Evolutionary conservation across 2,329 filamentous ascomycete genomes (phyloP).

Genomic region (Trichothecium roseum): DNA sequence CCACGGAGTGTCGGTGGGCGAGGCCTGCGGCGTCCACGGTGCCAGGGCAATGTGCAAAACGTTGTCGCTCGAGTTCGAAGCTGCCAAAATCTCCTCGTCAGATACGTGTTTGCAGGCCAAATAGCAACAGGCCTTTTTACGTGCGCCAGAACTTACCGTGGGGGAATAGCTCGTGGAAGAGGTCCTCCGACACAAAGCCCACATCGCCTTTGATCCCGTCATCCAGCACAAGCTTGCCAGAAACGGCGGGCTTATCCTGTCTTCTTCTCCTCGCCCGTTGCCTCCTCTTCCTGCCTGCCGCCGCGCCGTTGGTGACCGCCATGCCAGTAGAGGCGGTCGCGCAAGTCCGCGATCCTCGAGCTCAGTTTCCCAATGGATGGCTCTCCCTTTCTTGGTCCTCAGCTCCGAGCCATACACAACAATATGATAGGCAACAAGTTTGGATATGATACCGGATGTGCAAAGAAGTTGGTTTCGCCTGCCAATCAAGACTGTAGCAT

Average conservation of each 20-base stretch:
- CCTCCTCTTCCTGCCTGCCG: background rate
- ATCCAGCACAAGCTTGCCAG: conserved; percentile 74
- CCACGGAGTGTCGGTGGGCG: conserved; percentile 60
- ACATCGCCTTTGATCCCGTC: conserved; percentile 77
- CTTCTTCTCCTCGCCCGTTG: conserved; percentile 37
- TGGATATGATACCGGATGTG: too few species aligned
- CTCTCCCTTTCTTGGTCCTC: too few species aligned
- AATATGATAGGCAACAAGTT: too few species aligned
- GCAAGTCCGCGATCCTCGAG: too few species aligned
- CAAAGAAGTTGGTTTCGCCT: too few species aligned
- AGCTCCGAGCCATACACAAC: too few species aligned
- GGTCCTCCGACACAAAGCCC: conserved; percentile 76
- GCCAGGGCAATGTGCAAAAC: conserved; percentile 60
- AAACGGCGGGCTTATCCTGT: conserved; percentile 63
- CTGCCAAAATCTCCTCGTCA: conserved; percentile 6
- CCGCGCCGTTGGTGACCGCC: conserved; percentile 1
- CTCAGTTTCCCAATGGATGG: too few species aligned
- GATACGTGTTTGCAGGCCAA: background rate
- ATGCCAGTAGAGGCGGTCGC: background rate
- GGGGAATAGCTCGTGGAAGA: conserved; percentile 74
- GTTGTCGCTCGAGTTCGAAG: conserved; percentile 25
- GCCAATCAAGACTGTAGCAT: too few species aligned
- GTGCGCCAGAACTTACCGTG: conserved; percentile 34
- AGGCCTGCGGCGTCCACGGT: conserved; percentile 55
- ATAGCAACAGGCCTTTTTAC: background rate